Percentiles rank a stretch among this genome's conserved stretches.
phyloP scores from a whole-genome alignment of 768 basidiomycete species.

The Lentinula aciculospora region DNA sequence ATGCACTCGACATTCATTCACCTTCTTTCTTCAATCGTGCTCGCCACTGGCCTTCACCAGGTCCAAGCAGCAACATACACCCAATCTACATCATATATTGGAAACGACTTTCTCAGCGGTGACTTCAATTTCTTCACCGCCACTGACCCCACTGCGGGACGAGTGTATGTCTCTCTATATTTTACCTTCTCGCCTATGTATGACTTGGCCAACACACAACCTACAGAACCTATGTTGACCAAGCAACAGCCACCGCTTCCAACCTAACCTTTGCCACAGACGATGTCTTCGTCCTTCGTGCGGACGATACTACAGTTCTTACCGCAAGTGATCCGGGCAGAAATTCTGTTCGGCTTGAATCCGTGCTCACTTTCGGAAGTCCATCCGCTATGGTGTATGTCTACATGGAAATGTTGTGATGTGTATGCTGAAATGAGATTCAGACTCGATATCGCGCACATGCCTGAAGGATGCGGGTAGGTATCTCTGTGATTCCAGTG shows the following conservation, averaged over 20 bases:
- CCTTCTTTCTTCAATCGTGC: neutral
- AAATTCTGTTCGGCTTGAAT: conserved; percentile 48
- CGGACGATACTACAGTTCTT: conserved; percentile 45
- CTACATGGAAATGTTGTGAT: neutral
- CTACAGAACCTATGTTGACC: conserved; percentile 38
- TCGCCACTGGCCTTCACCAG: neutral
- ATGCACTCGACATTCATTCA: conserved; percentile 3
- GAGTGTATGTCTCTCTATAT: conserved; percentile 30
- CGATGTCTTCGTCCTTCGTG: conserved; percentile 49
- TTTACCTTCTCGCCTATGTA: neutral
- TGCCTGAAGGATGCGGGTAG: conserved; percentile 58
- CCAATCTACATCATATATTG: conserved; percentile 1
- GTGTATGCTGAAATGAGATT: neutral
- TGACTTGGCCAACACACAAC: neutral
- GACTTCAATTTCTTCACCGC: conserved; percentile 21
- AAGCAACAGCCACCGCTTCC: conserved; percentile 40
- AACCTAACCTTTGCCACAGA: conserved; percentile 55
- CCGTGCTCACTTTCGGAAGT: conserved; percentile 43
- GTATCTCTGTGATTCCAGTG: conserved; percentile 40
- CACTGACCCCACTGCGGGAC: conserved; percentile 40
- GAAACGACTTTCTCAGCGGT: conserved; percentile 19
- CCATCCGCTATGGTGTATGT: conserved; percentile 39
- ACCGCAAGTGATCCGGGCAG: conserved; percentile 45
- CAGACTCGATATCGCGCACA: conserved; percentile 48
- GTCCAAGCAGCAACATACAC: conserved; percentile 3